Evolutionary conservation across 2,329 filamentous ascomycete species (phyloP).

Genomic region (Mycogone perniciosa): DNA sequence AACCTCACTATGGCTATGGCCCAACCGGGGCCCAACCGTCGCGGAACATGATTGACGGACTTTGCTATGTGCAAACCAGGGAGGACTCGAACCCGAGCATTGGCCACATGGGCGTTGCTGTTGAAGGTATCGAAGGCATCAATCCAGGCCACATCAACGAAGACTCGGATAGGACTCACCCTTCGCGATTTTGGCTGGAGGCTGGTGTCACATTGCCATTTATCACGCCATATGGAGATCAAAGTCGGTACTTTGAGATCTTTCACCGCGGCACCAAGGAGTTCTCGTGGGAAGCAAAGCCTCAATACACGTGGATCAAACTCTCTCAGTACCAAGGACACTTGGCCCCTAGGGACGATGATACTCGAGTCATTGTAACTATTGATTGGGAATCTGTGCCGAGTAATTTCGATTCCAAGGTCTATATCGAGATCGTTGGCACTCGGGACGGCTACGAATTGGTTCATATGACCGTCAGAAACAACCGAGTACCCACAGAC

Average conservation of each 20-base stretch:
- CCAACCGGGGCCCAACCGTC: conserved; percentile 31
- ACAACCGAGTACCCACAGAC: conserved; percentile 23
- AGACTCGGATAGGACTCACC: conserved; percentile 46
- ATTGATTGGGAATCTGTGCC: conserved; percentile 34
- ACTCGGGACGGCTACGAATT: conserved; percentile 34
- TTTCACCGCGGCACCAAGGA: conserved; percentile 28
- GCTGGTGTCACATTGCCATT: conserved; percentile 24
- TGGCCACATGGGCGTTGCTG: conserved; percentile 28
- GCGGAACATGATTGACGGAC: conserved; percentile 48
- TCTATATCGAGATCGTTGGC: conserved; percentile 28
- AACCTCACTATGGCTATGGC: conserved; percentile 41
- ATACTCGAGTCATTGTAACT: conserved; percentile 25
- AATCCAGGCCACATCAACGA: conserved; percentile 40
- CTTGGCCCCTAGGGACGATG: conserved; percentile 25
- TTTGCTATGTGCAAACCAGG: conserved; percentile 45
- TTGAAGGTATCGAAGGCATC: conserved; percentile 28
- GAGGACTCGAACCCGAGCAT: conserved; percentile 43
- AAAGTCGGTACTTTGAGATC: conserved; percentile 29
- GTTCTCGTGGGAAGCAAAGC: conserved; percentile 24
- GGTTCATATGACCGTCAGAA: conserved; percentile 20
- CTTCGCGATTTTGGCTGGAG: conserved; percentile 28
- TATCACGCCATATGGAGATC: conserved; percentile 26
- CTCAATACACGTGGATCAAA: conserved; percentile 28
- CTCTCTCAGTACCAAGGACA: conserved; percentile 24
- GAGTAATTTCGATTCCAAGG: conserved; percentile 35